Conservation (phyloP, 2,329 filamentous ascomycete species). For the Penicillium sp. region DNA sequence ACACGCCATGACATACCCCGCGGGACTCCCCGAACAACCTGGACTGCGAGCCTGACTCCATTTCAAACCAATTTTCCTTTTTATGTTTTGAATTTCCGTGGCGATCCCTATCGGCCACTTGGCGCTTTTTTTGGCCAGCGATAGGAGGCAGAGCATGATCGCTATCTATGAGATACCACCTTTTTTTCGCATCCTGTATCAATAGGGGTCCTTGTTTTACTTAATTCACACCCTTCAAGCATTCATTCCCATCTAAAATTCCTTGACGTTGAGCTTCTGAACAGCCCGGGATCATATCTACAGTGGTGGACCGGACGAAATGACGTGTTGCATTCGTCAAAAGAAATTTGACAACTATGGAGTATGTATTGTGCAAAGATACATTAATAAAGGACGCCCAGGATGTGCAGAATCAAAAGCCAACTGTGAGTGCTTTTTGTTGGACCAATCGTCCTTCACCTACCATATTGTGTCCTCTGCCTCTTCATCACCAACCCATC, state of each 20-base stretch:
- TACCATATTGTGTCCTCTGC: conserved; percentile 19
- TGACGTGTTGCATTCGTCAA: not conserved
- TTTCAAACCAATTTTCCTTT: not conserved
- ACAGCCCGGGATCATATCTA: not conserved
- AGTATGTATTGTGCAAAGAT: not conserved
- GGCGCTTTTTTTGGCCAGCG: conserved; percentile 21
- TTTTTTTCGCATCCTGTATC: conserved; percentile 24
- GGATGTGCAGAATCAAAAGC: not conserved
- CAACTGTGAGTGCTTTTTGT: not conserved
- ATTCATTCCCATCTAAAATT: not conserved
- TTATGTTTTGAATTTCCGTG: conserved; percentile 14
- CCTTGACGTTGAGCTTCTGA: not conserved
- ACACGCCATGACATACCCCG: not conserved
- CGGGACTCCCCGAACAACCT: not conserved
- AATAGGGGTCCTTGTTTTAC: conserved; percentile 19
- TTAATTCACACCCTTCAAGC: conserved; percentile 21
- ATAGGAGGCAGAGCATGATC: conserved; percentile 18
- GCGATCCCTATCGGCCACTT: conserved; percentile 3
- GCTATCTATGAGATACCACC: conserved; percentile 29
- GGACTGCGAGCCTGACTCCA: not conserved
- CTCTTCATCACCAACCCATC: conserved; percentile 14
- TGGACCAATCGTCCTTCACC: not conserved
- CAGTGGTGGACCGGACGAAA: not conserved
- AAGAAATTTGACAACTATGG: not conserved
- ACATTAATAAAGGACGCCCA: not conserved